These are phyloP conservation scores for Scedosporium minutisporum DNA, from an alignment of 2,329 filamentous ascomycete genomes.

Conservation along the genomic window DNA sequence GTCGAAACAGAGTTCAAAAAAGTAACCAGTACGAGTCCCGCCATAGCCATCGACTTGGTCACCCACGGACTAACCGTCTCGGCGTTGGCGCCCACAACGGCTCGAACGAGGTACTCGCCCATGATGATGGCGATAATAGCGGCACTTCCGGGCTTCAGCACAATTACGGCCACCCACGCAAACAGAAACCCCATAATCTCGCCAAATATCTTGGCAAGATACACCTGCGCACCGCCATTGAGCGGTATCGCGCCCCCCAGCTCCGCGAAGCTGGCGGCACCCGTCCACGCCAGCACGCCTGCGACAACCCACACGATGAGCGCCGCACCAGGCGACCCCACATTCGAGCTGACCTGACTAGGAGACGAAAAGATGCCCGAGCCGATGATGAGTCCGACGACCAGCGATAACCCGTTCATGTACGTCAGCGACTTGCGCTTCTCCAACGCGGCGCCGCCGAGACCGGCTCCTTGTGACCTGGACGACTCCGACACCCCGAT, in stretches of 20 bases:
- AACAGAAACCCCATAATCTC: conserved; percentile 90
- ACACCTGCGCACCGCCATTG: conserved; percentile 89
- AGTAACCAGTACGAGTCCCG: conserved; percentile 67
- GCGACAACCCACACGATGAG: conserved; percentile 88
- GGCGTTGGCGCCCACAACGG: conserved; percentile 76
- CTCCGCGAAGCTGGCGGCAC: conserved; percentile 89
- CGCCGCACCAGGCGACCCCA: conserved; percentile 81
- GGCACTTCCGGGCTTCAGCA: conserved; percentile 84
- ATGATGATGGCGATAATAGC: conserved; percentile 98
- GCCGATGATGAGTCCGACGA: conserved; percentile 89
- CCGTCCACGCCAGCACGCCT: conserved; percentile 91
- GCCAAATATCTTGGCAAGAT: conserved; percentile 91
- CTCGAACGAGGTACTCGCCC: conserved; percentile 91
- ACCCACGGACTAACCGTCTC: conserved; percentile 76
- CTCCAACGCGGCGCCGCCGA: conserved; percentile 75
- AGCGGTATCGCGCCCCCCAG: conserved; percentile 90
- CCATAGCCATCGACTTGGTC: conserved; percentile 76
- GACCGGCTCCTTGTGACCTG: conserved; percentile 20
- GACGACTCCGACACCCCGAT: conserved; percentile 56
- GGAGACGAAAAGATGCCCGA: conserved; percentile 95
- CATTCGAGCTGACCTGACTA: conserved; percentile 83
- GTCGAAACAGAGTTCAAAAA: conserved; percentile 87
- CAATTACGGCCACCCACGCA: conserved; percentile 89
- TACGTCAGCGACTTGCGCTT: conserved; percentile 95
- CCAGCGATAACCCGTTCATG: conserved; percentile 81